A percentile compares a stretch with the other conserved stretches of the same genome.
phyloP scores from a whole-genome alignment of 306 rosid species.

The Elaeagnus macrophylla region DNA sequence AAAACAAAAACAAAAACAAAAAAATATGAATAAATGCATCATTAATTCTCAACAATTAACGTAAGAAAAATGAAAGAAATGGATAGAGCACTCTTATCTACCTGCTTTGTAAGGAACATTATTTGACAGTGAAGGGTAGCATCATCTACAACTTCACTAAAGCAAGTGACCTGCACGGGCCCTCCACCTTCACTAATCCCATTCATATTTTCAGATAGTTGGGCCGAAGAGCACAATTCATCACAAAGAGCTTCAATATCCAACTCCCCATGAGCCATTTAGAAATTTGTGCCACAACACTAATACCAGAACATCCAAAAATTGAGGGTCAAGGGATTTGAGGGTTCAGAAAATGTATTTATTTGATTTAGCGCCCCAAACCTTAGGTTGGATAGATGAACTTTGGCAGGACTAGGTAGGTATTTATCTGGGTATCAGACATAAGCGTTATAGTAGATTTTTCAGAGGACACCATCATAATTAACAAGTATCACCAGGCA shows the following conservation, averaged over 20 bases:
- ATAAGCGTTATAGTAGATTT: no score
- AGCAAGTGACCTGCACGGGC: slow-evolving; percentile 44
- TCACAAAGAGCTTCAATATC: slow-evolving; percentile 13
- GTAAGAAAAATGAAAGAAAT: not conserved
- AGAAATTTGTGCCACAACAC: no score
- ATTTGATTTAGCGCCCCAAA: no score
- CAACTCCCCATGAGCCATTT: not conserved
- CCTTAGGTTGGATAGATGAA: no score
- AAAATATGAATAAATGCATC: not conserved
- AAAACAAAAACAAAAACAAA: not conserved
- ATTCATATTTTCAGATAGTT: slow-evolving; percentile 7
- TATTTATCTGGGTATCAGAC: no score
- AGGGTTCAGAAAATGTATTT: no score
- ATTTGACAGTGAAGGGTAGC: slow-evolving; percentile 67
- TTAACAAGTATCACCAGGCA: no score
- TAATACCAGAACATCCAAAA: no score
- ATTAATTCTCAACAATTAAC: not conserved
- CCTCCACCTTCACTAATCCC: slow-evolving; percentile 12
- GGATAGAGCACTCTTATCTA: not conserved
- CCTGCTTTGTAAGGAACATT: slow-evolving; percentile 71
- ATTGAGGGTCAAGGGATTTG: no score
- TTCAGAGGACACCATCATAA: no score
- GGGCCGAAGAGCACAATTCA: slow-evolving; percentile 9
- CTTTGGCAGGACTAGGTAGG: no score
- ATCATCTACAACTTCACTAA: slow-evolving; percentile 59